These are phyloP conservation scores for Lathyrus oleraceus DNA, from an alignment of 306 rosid species.

Conservation along the genomic window DNA sequence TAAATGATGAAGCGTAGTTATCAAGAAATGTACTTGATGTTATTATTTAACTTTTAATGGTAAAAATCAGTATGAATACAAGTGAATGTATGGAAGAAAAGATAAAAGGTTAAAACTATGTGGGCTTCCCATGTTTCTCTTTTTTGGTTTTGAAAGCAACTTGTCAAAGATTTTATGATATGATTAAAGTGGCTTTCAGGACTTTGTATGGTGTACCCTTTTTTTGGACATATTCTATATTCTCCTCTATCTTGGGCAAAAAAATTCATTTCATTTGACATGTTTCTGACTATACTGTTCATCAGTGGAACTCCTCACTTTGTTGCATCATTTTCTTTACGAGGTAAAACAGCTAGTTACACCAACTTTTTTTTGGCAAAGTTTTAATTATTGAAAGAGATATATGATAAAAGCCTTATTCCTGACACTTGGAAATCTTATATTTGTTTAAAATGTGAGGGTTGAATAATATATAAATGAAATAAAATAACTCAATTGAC, in stretches of 20 bases:
- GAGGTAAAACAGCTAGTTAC: slow-evolving; percentile 27
- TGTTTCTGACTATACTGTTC: slow-evolving; percentile 14
- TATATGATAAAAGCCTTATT: neutral
- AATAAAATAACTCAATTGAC: no score
- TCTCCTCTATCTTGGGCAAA: slow-evolving; percentile 12
- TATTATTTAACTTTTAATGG: slow-evolving; percentile 37
- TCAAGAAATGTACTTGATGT: slow-evolving; percentile 39
- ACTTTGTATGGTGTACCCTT: slow-evolving; percentile 30
- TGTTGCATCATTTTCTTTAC: slow-evolving; percentile 28
- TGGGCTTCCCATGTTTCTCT: slow-evolving; percentile 21
- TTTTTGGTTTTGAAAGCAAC: slow-evolving; percentile 44
- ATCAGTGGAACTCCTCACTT: slow-evolving; percentile 9
- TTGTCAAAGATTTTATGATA: slow-evolving; percentile 40
- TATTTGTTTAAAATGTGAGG: no score
- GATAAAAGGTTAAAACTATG: slow-evolving; percentile 33
- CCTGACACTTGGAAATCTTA: neutral
- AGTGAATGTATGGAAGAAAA: slow-evolving; percentile 32
- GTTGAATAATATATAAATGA: no score
- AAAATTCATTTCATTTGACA: slow-evolving; percentile 14
- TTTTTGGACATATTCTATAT: slow-evolving; percentile 40
- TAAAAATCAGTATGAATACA: slow-evolving; percentile 29
- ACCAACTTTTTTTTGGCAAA: slow-evolving; percentile 8
- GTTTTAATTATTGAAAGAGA: neutral
- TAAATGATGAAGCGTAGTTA: slow-evolving; percentile 37
- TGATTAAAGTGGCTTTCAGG: slow-evolving; percentile 45